Evolutionary conservation across 2,329 filamentous ascomycete species (phyloP).

Genomic region (Aspergillaceae sp.): DNA sequence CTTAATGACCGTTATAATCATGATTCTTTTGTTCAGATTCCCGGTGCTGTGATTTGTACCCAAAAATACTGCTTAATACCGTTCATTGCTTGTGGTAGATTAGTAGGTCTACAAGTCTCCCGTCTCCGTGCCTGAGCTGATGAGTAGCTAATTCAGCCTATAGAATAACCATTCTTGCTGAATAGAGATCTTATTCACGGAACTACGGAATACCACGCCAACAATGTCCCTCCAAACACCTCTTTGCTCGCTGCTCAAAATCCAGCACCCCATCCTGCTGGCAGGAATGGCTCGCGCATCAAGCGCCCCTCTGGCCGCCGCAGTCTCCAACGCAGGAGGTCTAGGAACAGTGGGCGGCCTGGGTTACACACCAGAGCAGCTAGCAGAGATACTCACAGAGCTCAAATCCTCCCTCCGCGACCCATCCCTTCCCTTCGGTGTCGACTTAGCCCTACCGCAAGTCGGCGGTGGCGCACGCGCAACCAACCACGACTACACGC

Average conservation of each 20-base stretch:
- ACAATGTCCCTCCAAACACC: slow-evolving; percentile 59
- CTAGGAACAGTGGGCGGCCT: slow-evolving; percentile 56
- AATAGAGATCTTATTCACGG: too few relatives aligned
- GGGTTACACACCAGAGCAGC: slow-evolving; percentile 63
- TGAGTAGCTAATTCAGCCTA: too few relatives aligned
- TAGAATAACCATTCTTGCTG: too few relatives aligned
- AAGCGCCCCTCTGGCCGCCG: slow-evolving; percentile 67
- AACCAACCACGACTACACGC: slow-evolving; percentile 94
- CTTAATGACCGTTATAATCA: too few relatives aligned
- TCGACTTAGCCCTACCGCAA: slow-evolving; percentile 86
- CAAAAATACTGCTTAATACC: too few relatives aligned
- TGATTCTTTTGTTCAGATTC: too few relatives aligned
- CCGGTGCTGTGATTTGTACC: too few relatives aligned
- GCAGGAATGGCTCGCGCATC: slow-evolving; percentile 90
- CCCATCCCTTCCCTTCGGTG: slow-evolving; percentile 71
- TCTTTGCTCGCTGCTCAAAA: slow-evolving; percentile 67
- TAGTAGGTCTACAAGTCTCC: too few relatives aligned
- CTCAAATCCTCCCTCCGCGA: slow-evolving; percentile 65
- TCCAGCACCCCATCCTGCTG: slow-evolving; percentile 81
- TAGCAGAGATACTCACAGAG: slow-evolving; percentile 75
- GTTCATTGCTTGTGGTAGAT: too few relatives aligned
- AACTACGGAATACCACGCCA: slow-evolving; percentile 3
- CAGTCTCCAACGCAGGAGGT: slow-evolving; percentile 81
- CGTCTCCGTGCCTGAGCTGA: too few relatives aligned
- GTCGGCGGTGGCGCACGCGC: slow-evolving; percentile 73